Conservation (phyloP, 371 early-diverging fungal species). For the Nematocida ausubeli region DNA sequence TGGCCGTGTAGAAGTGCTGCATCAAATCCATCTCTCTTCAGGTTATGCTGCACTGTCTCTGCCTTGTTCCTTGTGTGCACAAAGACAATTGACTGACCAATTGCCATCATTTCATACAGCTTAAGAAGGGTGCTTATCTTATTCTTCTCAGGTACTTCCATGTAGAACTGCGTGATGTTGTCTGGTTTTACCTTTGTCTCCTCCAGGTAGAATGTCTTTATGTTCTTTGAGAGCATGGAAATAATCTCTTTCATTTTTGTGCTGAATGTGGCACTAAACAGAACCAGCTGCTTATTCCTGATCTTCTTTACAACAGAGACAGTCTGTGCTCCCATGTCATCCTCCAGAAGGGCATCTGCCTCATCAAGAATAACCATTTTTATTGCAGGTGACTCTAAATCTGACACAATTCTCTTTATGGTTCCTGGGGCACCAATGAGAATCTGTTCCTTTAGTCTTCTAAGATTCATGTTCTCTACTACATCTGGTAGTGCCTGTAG, state of each 20-base stretch:
- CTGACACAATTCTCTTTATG: constrained; percentile 70
- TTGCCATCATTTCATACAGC: constrained; percentile 71
- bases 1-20: constrained; percentile 81
- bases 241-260: constrained; percentile 76
- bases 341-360: constrained; percentile 65
- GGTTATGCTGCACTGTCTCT: constrained; percentile 73
- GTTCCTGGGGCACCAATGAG: constrained; percentile 88
- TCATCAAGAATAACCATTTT: constrained; percentile 66
- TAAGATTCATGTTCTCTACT: constrained; percentile 59
- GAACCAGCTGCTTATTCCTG: constrained; percentile 70
- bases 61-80: constrained; percentile 75
- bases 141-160: constrained; percentile 75
- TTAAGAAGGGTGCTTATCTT: constrained; percentile 77
- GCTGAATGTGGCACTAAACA: constrained; percentile 90
- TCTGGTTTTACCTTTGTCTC: constrained; percentile 81
- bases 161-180: constrained; percentile 87
- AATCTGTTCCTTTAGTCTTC: constrained; percentile 70
- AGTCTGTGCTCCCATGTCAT: constrained; percentile 72
- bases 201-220: constrained; percentile 76
- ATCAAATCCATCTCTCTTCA: constrained; percentile 77
- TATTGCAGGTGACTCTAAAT: constrained; percentile 34
- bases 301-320: constrained; percentile 67
- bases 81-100: constrained; percentile 91
- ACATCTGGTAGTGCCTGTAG: constrained; percentile 75
- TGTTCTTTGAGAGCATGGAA: constrained; percentile 73